Conservation (phyloP, 192 early-diverging fungal species). For the Backusella luteola region DNA sequence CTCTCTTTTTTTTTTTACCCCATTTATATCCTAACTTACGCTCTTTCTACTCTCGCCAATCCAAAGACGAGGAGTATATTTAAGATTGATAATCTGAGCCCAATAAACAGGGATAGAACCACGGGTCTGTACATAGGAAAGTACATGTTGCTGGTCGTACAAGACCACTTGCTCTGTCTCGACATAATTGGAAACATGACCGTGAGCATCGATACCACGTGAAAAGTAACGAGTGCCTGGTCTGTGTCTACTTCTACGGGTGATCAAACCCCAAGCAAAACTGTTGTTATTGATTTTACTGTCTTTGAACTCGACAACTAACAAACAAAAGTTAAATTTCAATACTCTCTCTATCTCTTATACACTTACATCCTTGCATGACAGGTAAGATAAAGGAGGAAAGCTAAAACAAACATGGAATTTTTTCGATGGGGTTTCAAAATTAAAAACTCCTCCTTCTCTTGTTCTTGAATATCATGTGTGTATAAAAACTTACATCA, state of each 20-base stretch:
- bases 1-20: background rate
- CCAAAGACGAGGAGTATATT: slow-evolving; percentile 87
- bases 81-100: slow-evolving; percentile 89
- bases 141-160: slow-evolving; percentile 49
- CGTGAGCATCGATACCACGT: slow-evolving; percentile 87
- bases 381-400: slow-evolving; percentile 86
- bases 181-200: slow-evolving; percentile 95
- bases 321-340: background rate
- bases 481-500: slow-evolving; percentile 11
- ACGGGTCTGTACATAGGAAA: slow-evolving; percentile 90
- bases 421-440: background rate
- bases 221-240: slow-evolving; percentile 91
- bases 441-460: background rate
- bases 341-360: background rate
- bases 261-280: slow-evolving; percentile 80
- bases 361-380: slow-evolving; percentile 80
- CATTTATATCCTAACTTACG: slow-evolving; percentile 46
- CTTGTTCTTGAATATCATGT: background rate
- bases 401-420: slow-evolving; percentile 41
- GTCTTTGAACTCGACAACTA: slow-evolving; percentile 64
- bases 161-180: slow-evolving; percentile 95
- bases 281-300: slow-evolving; percentile 61
- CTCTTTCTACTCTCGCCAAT: slow-evolving; percentile 65
- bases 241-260: slow-evolving; percentile 79
- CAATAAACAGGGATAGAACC: slow-evolving; percentile 96